Evolutionary conservation across 768 basidiomycete species (phyloP), one percentile per base, ranked within the genome.

Genomic region (Naganishia vishniacii): DNA sequence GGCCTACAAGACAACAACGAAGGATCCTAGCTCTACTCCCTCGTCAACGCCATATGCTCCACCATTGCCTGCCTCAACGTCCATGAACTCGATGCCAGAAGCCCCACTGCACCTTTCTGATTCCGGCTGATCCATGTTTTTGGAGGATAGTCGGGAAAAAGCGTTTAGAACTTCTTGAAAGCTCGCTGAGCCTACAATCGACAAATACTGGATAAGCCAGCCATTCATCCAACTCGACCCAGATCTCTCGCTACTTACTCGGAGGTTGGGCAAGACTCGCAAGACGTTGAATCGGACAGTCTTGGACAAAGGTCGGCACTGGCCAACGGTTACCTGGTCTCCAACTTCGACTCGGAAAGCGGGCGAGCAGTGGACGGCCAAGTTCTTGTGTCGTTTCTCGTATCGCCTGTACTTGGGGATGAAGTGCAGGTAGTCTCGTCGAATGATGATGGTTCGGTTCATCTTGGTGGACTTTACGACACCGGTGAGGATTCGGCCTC

Each of bases 391-490:
- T 75, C 94, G 62, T 69, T 77, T 77, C 71, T 77, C 94, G 80
- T 97, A 98, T 82, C 94, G 91, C 83, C 92, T 88, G 84, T 98
- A 99, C 84, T 99, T 99, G 71, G 93, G 91, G 79, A 99, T 84
- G 82, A 73, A 73, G 71, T 72, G 72, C 32, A 78, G 73, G 76
- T 79, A 81, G 65, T 81, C 80, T 69, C 80, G 74, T 69, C 95
- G 92, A 81, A 99, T 91, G 81, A 98, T 85, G 78, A 97, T 84
- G 65, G 95, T 98, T 77, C 94, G 90, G 78, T 88, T 94, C 95
- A 99, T 98, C 84, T 99, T 99, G 48, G 93, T 95, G 59, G 94
- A 98, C 67, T 97, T 83, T 67, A 99, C 94, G 79, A 90, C 90
- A 79, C 95, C 95, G 53, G 92, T 94, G 68, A 99, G 82, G 81